Conservation (phyloP, 768 basidiomycete species). For the Mycena polygramma region DNA sequence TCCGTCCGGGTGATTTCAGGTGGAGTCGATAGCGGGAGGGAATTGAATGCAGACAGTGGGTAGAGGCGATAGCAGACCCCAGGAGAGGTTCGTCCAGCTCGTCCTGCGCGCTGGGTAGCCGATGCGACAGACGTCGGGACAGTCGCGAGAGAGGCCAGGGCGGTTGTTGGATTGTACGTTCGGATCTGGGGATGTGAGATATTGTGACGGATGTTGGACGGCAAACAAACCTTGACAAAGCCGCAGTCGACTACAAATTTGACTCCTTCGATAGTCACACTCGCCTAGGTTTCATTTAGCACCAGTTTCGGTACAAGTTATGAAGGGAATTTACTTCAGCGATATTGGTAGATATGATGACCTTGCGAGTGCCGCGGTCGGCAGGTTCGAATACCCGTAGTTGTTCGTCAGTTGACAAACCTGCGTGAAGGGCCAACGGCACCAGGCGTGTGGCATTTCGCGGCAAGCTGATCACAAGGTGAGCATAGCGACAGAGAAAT, state of each 20-base stretch:
- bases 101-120: conserved; percentile 92
- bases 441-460: conserved; percentile 68
- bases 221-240: conserved; percentile 84
- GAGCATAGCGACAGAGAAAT: not conserved
- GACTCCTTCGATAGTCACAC: conserved; percentile 96
- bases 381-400: conserved; percentile 85
- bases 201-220: conserved; percentile 11
- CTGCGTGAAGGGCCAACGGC: conserved; percentile 89
- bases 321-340: conserved; percentile 74
- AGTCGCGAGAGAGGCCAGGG: conserved; percentile 86
- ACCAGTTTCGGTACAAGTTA: not conserved
- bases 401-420: conserved; percentile 90
- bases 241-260: conserved; percentile 95
- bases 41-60: conserved; percentile 69
- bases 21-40: conserved; percentile 77
- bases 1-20: conserved; percentile 95
- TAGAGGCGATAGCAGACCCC: conserved; percentile 96
- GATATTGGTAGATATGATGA: conserved; percentile 95
- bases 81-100: conserved; percentile 93
- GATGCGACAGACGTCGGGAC: conserved; percentile 91
- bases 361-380: conserved; percentile 84
- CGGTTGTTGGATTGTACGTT: conserved; percentile 88
- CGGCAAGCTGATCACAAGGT: conserved; percentile 56
- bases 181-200: conserved; percentile 70
- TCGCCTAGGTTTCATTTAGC: conserved; percentile 68